These are phyloP conservation scores for Gossypium raimondii DNA, from an alignment of 345 rosid species.

Conservation along the genomic window DNA sequence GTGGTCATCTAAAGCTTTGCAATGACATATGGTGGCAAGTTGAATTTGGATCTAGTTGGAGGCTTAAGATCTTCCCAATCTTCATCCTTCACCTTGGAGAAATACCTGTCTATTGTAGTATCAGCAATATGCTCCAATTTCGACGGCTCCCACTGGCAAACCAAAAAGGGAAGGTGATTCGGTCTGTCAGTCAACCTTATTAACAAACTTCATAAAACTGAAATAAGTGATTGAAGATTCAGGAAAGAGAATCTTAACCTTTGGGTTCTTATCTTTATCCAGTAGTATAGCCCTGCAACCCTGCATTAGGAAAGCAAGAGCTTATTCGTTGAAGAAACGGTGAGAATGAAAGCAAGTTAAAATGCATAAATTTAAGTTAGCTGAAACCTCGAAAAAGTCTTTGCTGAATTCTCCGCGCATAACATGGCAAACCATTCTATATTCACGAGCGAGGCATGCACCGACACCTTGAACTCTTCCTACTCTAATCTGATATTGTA, in stretches of 20 bases:
- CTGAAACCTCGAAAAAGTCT: slow-evolving; percentile 76
- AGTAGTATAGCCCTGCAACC: slow-evolving; percentile 89
- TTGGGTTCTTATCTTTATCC: slow-evolving; percentile 82
- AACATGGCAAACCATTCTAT: slow-evolving; percentile 83
- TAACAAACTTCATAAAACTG: not conserved
- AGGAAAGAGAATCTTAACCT: slow-evolving; percentile 39
- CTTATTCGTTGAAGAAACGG: not conserved
- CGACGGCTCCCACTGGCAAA: slow-evolving; percentile 72
- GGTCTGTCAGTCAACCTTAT: not conserved
- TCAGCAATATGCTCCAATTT: slow-evolving; percentile 54
- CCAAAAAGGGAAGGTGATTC: not conserved
- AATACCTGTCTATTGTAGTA: slow-evolving; percentile 56
- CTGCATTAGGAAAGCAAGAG: slow-evolving; percentile 32
- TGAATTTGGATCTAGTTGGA: slow-evolving; percentile 38
- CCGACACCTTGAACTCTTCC: slow-evolving; percentile 86
- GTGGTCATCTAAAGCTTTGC: slow-evolving; percentile 52
- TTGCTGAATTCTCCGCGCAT: slow-evolving; percentile 73
- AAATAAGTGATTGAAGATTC: not conserved
- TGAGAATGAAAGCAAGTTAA: not conserved
- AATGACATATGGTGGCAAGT: slow-evolving; percentile 46
- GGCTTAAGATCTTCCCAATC: slow-evolving; percentile 72
- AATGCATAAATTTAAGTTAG: not conserved
- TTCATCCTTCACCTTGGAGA: slow-evolving; percentile 45
- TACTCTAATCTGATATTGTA: slow-evolving; percentile 67
- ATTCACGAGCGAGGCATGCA: slow-evolving; percentile 72